Base-by-base conservation (phyloP, 1,139 yeast genomes). In the Lodderomyces elongisporus region DNA sequence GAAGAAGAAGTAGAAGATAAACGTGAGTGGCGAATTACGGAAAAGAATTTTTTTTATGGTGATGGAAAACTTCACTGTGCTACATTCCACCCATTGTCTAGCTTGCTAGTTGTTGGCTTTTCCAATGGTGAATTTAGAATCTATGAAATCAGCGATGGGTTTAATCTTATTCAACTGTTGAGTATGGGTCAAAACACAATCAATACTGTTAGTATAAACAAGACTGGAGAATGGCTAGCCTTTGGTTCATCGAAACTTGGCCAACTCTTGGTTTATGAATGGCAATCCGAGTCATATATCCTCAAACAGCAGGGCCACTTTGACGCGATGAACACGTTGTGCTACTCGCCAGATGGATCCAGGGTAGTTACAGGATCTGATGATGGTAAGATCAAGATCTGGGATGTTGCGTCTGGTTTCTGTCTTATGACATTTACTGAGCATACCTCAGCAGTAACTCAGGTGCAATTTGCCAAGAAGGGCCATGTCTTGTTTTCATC, bases 211-310 rank as follows among this genome's bases (percentile, higher is more conserved):
- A 62, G 78, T 14, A 74, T 91, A 33, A 91, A 91, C 56, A 61
- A 69, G 7, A 68, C 91, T 4, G 99, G 98, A 15, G 98, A 91
- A 58, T 91, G 99, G 99, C 65, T 93, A 31, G 95, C 96, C 0
- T 85, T 91, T 58, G 98, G 98, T 4, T 88, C 96, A 0, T 66
- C 89, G 14, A 81, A 79, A 48, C 62, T 85, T 24, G 98, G 98
- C n/a, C 99, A 91, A 58, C 63, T 91, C 36, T 63, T 91, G 40
- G 98, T 91, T 0, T 91, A 95, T 67, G 99, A 91, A 67, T 91
- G 99, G 99, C 96, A 91, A 62, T 85, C 95, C 3, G 98, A 91
- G 57, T 85, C 96, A 0, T 91, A 91, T 54, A 83, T 91, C 30
- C 67, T 91, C 45, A 89, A 91, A 54, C 98, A 91, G 55, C 98